Percentiles rank a stretch among this genome's conserved stretches.
Evolutionary conservation across 1,284 basidiomycete genomes (phyloP).

Genomic region (Sparassis latifolia): DNA sequence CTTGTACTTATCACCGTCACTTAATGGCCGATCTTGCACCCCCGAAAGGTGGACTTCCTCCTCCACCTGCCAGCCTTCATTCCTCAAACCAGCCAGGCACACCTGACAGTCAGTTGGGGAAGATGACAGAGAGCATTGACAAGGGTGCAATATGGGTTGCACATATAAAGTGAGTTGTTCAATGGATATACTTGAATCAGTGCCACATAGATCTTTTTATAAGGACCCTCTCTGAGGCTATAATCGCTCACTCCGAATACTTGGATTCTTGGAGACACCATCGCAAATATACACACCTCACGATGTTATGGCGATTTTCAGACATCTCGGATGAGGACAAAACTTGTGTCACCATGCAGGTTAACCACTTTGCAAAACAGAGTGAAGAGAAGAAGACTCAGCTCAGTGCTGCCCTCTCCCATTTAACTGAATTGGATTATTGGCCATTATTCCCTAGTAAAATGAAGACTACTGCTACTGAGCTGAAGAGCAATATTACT

Average conservation of each 20-base stretch:
- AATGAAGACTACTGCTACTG: conserved; percentile 21
- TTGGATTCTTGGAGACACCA: conserved; percentile 19
- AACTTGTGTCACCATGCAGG: conserved; percentile 14
- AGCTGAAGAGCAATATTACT: conserved; percentile 20
- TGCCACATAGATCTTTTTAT: neutral
- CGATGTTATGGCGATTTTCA: conserved; percentile 10
- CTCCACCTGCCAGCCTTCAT: too few species aligned
- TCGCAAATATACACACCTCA: conserved; percentile 14
- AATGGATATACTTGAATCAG: neutral
- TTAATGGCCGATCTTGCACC: too few species aligned
- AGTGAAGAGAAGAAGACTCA: conserved; percentile 22
- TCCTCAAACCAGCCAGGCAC: too few species aligned
- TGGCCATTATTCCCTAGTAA: conserved; percentile 31
- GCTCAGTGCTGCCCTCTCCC: conserved; percentile 20
- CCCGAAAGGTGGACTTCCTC: too few species aligned
- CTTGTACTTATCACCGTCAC: too few species aligned
- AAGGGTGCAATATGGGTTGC: conserved; percentile 24
- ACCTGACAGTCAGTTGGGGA: too few species aligned
- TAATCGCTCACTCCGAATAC: conserved; percentile 18
- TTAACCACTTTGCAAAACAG: conserved; percentile 18
- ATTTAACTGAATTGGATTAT: conserved; percentile 30
- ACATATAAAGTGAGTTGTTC: conserved; percentile 23
- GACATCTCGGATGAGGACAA: conserved; percentile 16
- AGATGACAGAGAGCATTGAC: conserved; percentile 4
- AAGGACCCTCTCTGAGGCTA: conserved; percentile 22